Evolutionary conservation across 306 rosid genomes (phyloP).

Genomic region (Castanea mollissima): DNA sequence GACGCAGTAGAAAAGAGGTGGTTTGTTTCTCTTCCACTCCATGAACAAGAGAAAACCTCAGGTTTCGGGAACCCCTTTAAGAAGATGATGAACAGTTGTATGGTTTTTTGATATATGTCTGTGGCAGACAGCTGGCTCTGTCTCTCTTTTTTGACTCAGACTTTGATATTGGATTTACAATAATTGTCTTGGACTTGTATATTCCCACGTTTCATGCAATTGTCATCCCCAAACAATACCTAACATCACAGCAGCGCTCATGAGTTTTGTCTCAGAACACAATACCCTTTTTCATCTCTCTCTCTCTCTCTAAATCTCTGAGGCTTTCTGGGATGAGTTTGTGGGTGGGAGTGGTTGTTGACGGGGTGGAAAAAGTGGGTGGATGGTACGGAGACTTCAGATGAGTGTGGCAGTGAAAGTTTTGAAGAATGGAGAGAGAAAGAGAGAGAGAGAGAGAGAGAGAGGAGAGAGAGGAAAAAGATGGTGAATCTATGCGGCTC

Average conservation of each 20-base stretch:
- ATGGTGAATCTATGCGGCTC: conserved; percentile 41
- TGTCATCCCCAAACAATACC: conserved; percentile 37
- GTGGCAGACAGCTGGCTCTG: conserved; percentile 17
- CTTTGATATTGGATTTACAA: background rate
- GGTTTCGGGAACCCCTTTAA: background rate
- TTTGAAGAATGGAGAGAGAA: background rate
- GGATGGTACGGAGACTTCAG: conserved; percentile 25
- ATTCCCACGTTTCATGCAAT: conserved; percentile 41
- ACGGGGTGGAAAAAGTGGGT: conserved; percentile 1
- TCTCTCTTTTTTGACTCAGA: conserved; percentile 6
- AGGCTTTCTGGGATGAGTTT: background rate
- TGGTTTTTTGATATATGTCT: background rate
- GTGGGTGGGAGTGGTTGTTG: conserved; percentile 18
- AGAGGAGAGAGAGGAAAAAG: background rate
- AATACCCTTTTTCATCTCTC: conserved; percentile 11
- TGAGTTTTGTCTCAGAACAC: conserved; percentile 19
- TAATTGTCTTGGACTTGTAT: conserved; percentile 13
- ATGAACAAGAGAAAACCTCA: conserved; percentile 38
- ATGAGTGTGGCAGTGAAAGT: conserved; percentile 18
- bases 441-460: conserved; percentile 1
- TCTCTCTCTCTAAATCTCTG: conserved; percentile 12
- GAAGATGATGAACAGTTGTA: conserved; percentile 3
- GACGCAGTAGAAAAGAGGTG: conserved; percentile 16
- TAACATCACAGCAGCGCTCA: conserved; percentile 27
- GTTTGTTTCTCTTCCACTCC: conserved; percentile 65